Conservation (phyloP, 768 basidiomycete genomes). For the Leccinum disarticulatum region DNA sequence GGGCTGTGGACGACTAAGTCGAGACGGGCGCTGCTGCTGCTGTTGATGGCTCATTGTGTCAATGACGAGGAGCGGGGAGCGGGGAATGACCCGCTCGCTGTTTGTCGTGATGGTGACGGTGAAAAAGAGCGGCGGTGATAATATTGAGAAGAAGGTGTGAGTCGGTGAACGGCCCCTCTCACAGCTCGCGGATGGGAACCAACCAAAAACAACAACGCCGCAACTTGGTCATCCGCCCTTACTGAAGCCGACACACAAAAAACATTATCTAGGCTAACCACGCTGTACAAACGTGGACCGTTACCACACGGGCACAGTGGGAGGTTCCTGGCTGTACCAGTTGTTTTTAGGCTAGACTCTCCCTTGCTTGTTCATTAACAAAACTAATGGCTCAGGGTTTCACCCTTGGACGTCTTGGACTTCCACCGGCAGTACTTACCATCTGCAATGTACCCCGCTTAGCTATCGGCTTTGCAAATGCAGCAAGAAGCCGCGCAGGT, state of each 20-base stretch:
- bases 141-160: slow-evolving; percentile 12
- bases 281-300: background rate
- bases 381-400: background rate
- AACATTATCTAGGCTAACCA: background rate
- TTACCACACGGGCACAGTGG: background rate
- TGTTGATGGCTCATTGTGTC: slow-evolving; percentile 41
- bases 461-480: background rate
- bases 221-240: background rate
- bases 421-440: too few species aligned
- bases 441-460: background rate
- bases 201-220: slow-evolving; percentile 4
- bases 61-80: background rate
- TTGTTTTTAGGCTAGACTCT: background rate
- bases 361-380: too few species aligned
- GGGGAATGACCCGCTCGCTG: slow-evolving; percentile 6
- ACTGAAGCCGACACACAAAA: background rate
- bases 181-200: slow-evolving; percentile 3
- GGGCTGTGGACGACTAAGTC: slow-evolving; percentile 32
- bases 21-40: slow-evolving; percentile 38
- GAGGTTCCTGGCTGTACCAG: background rate
- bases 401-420: too few species aligned
- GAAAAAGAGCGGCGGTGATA: slow-evolving; percentile 22
- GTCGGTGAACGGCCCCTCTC: background rate
- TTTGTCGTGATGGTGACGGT: background rate
- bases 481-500: background rate